Percentiles rank a stretch among this genome's conserved stretches.
Evolutionary conservation across 257 asterid genomes (phyloP).

Genomic region (Salvia rosmarinus): DNA sequence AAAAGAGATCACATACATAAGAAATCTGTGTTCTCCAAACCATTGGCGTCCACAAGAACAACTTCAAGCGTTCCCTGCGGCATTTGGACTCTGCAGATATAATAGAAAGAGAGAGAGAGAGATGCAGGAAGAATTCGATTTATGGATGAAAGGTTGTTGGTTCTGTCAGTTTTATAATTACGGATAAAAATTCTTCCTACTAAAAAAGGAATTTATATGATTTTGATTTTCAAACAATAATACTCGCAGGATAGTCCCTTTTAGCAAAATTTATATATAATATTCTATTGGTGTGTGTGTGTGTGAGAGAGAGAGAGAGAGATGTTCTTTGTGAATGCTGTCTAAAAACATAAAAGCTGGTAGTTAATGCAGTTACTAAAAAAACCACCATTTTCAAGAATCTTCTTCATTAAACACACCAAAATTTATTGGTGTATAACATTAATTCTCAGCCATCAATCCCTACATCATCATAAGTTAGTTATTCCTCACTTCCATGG

Average conservation of each 20-base stretch:
- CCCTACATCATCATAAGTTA: too few relatives aligned
- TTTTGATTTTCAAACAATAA: neutral
- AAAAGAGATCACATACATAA: slow-evolving; percentile 42
- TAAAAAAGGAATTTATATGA: neutral
- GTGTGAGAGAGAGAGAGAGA: neutral
- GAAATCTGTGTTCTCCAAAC: slow-evolving; percentile 56
- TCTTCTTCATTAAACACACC: neutral
- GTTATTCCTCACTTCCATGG: too few relatives aligned
- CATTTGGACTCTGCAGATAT: slow-evolving; percentile 39
- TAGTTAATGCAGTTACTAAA: neutral
- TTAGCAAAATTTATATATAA: too few relatives aligned
- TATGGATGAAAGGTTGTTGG: slow-evolving; percentile 22
- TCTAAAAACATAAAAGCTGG: neutral
- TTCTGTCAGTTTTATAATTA: neutral
- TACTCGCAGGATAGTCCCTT: too few relatives aligned
- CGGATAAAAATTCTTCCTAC: slow-evolving; percentile 2
- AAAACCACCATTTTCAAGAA: neutral
- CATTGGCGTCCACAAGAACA: slow-evolving; percentile 60
- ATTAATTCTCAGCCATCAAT: neutral
- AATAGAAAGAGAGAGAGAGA: neutral
- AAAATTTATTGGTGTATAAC: neutral
- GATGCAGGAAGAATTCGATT: slow-evolving; percentile 2
- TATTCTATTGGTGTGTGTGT: too few relatives aligned
- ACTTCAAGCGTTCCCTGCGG: slow-evolving; percentile 81
- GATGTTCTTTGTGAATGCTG: neutral